Evolutionary conservation across 768 basidiomycete species (phyloP), one percentile per base, ranked within the genome.

Genomic region (Pisolithus microcarpus): DNA sequence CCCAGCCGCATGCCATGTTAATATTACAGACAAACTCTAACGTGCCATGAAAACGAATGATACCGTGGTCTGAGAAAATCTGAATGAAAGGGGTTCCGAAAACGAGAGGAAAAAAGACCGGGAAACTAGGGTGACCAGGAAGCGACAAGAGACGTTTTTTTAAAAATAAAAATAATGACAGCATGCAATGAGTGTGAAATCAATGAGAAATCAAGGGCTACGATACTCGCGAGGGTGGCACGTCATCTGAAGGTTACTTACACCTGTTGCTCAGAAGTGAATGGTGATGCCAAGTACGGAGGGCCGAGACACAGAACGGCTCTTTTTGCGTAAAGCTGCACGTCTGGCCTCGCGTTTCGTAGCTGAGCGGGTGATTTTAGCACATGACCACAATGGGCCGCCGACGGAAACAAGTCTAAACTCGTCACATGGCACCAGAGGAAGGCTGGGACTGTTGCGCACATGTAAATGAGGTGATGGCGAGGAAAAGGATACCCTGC

Each of bases 311-410:
- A 64, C 55, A 38, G 64, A 50, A 28, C 62, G 64, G 45, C 55
- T 52, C 34, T 44, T 48, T 40, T 42, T 53, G 52, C 54, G 52
- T 3, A 49, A 4, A 18, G 56, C 49, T 8, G 58, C 53, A n/a
- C 55, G 53, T 53, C 65, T 65, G 52, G 65, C 55, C 40, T 63
- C 54, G n/a, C 55, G 61, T 45, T 66, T 66, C 7, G 38, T 15
- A 31, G 52, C 19, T 34, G 65, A 66, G 23, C 50, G 65, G 0
- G 65, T 56, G 11, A 66, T 66, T 45, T 68, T 66, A 30, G 65
- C 65, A 57, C 65, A 66, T 31, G 65, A 65, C 65, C 65, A 66
- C 28, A 65, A 24, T 30, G 7, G 36, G 21, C 57, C 53, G 48
- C 46, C 54, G 4, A 55, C 36, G 5, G 50, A 43, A 7, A n/a